A percentile compares a stretch with the other conserved stretches of the same genome.
phyloP scores from a whole-genome alignment of 768 basidiomycete genomes.

The Kwoniella dendrophila region DNA sequence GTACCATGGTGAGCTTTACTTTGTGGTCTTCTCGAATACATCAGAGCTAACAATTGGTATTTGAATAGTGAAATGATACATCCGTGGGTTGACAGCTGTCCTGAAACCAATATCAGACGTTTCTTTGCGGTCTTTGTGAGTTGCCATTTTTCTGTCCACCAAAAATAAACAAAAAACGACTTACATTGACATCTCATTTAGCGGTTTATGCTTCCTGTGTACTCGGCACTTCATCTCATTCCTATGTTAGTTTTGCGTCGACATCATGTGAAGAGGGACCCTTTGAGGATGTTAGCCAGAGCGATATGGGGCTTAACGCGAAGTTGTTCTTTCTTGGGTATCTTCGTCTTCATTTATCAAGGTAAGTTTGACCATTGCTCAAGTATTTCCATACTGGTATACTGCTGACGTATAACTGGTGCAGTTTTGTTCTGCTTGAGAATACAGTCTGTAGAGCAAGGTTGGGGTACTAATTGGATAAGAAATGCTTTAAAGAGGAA shows the following conservation, averaged over 20 bases:
- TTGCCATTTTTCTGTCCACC: conserved; percentile 44
- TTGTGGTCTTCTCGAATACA: background rate
- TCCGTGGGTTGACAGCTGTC: conserved; percentile 69
- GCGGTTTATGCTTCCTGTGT: conserved; percentile 61
- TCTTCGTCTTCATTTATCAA: conserved; percentile 81
- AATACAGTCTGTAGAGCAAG: conserved; percentile 36
- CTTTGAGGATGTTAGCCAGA: conserved; percentile 66
- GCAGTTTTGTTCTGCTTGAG: conserved; percentile 38
- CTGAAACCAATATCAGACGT: conserved; percentile 66
- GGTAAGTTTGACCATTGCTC: conserved; percentile 58
- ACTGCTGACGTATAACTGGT: background rate
- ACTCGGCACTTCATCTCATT: conserved; percentile 85
- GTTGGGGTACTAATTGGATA: conserved; percentile 54
- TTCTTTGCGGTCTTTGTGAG: conserved; percentile 82
- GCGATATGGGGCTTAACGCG: conserved; percentile 73
- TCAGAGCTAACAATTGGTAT: conserved; percentile 1
- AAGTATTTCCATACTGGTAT: background rate
- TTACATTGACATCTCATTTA: background rate
- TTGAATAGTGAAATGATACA: conserved; percentile 70
- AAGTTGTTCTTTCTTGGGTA: conserved; percentile 82
- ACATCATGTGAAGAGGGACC: conserved; percentile 67
- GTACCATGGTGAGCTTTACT: conserved; percentile 53
- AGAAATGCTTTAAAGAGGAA: conserved; percentile 68
- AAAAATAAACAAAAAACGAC: background rate
- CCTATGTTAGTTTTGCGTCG: conserved; percentile 83